Evolutionary conservation across 306 rosid species (phyloP).

Genomic region (Gillenia trifoliata): DNA sequence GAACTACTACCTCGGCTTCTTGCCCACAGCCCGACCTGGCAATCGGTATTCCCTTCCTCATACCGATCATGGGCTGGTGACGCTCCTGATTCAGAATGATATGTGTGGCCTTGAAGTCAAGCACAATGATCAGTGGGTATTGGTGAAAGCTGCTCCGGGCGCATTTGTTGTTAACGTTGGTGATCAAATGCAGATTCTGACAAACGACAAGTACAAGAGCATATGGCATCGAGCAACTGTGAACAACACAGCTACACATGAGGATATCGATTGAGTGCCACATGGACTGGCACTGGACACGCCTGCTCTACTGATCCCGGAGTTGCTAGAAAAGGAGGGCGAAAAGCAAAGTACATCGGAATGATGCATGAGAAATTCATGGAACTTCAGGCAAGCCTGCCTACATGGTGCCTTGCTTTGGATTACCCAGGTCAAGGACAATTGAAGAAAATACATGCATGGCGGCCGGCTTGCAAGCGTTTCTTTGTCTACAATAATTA

Average conservation of each 20-base stretch:
- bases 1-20: neutral
- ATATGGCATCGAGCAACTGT: constrained; percentile 44
- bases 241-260: constrained; percentile 40
- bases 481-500: too few relatives aligned
- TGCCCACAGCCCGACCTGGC: constrained; percentile 10
- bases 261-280: constrained; percentile 39
- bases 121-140: constrained; percentile 5
- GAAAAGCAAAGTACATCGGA: constrained; percentile 35
- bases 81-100: neutral
- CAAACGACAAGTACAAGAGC: constrained; percentile 55
- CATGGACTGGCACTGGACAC: constrained; percentile 46
- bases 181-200: constrained; percentile 27
- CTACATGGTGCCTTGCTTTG: constrained; percentile 27
- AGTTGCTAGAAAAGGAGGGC: constrained; percentile 22
- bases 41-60: neutral
- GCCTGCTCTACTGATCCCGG: constrained; percentile 36
- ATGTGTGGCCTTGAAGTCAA: constrained; percentile 8
- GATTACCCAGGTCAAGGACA: constrained; percentile 24
- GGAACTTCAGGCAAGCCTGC: constrained; percentile 36
- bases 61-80: constrained; percentile 3
- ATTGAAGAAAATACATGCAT: neutral
- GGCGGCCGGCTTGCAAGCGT: neutral
- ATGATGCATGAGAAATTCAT: constrained; percentile 34
- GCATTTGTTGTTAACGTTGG: constrained; percentile 16
- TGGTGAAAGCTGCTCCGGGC: neutral